Evolutionary conservation across 352 stramenopile genomes (phyloP), one percentile per base, ranked within the genome.

Genomic region (Phytophthora podocarpi): DNA sequence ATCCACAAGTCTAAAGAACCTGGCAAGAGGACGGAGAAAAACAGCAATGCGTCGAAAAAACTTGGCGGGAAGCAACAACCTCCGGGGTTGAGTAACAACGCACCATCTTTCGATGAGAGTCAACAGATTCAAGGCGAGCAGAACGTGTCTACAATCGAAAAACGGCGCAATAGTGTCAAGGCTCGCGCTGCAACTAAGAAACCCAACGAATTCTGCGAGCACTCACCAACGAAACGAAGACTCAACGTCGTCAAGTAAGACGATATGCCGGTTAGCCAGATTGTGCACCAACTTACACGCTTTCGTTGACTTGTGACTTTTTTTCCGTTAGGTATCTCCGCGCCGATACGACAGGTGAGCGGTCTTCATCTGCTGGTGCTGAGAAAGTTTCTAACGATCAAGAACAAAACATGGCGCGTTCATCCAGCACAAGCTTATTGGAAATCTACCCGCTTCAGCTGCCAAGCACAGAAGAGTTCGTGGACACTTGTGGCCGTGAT

Each of bases 401-500:
- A 28, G 18, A 27, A 4, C 24, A 46, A 23, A 54, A 8, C 9
- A 23, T 39, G 13, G 16, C 27, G 2, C 6, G 12, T 4, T 43
- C 35, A 20, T 35, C 21, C 5, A 56, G 27, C 4, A 48, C 73
- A 2, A 72, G 50, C 15, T 59, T 89, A 48, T 57, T 89, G 27
- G 68, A 84, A 11, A 26, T 90, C 2, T 90, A 90, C 36, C 32
- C 66, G 2, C 54, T 83, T 2, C 68, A 70, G 4, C 2, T 65
- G 6, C 42, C 74, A 1, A 48, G 35, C 0, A 66, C 41, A 1
- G 42, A 73, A n/a, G 40, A 50, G 2, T 78, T 81, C 8, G 8
- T 74, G 0, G 26, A 37, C 1, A 27, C 59, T 10, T 59, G 57
- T 5, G 72, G 69, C 39, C 62, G 66, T 4, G 39, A 54, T 11